Base-by-base conservation (phyloP, 2,329 filamentous ascomycete genomes). In the Alternaria postmessia region DNA sequence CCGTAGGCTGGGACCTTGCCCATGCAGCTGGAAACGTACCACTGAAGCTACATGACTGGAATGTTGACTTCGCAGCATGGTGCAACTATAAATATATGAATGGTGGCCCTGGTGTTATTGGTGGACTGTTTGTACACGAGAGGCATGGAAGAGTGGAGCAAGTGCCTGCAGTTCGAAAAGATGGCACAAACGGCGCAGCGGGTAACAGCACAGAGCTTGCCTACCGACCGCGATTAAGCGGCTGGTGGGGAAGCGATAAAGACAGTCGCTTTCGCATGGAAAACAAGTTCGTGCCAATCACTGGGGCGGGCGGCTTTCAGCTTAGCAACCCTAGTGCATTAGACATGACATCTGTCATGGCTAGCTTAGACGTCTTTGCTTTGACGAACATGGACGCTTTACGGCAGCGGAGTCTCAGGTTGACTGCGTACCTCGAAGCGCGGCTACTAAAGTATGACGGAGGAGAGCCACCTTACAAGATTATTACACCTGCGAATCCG, bases 81-180 rank as follows among this genome's bases (percentile, higher is more conserved):
- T 97, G 93, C 79, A 94, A 90, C 18, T 97, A 97, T 84, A 97
- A 97, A 81, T 97, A 97, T 81, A 86, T 96, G 76, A 96, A 96
- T 75, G 88, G 89, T 26, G 93, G 93, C 0, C 92, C 93, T 0
- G 93, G 93, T 4, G 85, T 89, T 16, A 96, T 96, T 64, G 92
- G 87, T 1, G 93, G 90, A 0, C 82, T 90, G 1, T 97, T 93
- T 67, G 90, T 97, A 8, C 92, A 97, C 76, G 87, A 92, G 73
- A 84, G 82, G 39, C 90, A 96, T 74, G 88, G 90, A 41, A 76
- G 77, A 24, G 88, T 91, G n/a, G 68, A 73, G 51, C 22, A 61
- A 41, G 55, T 54, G 3, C 18, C 63, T 28, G 16, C 57, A 11
- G 32, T 36, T n/a, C 34, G 28, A 28, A 34, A 52, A 22, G 53